Evolutionary conservation across 2,329 filamentous ascomycete genomes (phyloP).

Genomic region (Capronia coronata): DNA sequence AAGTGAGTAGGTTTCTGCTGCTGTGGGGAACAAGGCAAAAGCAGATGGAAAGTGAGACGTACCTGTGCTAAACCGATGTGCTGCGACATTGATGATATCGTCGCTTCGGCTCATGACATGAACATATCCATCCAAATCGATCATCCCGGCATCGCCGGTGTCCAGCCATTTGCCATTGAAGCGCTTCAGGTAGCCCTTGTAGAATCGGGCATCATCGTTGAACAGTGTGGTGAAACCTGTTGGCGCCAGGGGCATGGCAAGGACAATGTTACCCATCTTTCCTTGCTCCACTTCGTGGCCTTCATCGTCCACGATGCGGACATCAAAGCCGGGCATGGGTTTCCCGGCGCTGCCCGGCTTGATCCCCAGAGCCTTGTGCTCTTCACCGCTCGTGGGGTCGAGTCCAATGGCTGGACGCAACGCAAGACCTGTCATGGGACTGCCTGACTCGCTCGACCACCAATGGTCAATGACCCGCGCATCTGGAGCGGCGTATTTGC

Average conservation of each 20-base stretch:
- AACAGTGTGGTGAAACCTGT: constrained; percentile 82
- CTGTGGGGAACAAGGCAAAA: neutral
- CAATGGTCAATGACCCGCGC: constrained; percentile 64
- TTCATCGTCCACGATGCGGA: constrained; percentile 73
- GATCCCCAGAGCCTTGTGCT: constrained; percentile 51
- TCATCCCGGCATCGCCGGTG: constrained; percentile 82
- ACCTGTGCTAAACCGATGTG: constrained; percentile 84
- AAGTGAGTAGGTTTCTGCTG: constrained; percentile 7
- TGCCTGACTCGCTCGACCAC: constrained; percentile 67
- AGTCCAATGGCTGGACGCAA: constrained; percentile 57
- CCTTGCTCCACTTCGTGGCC: constrained; percentile 65
- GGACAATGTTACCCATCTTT: constrained; percentile 85
- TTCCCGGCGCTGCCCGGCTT: constrained; percentile 86
- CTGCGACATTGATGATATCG: constrained; percentile 93
- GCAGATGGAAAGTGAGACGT: constrained; percentile 33
- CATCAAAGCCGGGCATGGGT: constrained; percentile 84
- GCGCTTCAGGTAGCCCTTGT: constrained; percentile 73
- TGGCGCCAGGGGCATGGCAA: constrained; percentile 73
- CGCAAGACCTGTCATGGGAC: constrained; percentile 60
- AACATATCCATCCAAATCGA: constrained; percentile 65
- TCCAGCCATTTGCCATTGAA: constrained; percentile 81
- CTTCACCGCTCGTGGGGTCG: constrained; percentile 27
- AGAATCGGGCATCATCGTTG: constrained; percentile 79
- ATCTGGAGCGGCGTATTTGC: constrained; percentile 56
- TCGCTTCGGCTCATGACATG: constrained; percentile 62